Conservation (phyloP, 1,139 yeast species). For the Kodamaea ohmeri region DNA sequence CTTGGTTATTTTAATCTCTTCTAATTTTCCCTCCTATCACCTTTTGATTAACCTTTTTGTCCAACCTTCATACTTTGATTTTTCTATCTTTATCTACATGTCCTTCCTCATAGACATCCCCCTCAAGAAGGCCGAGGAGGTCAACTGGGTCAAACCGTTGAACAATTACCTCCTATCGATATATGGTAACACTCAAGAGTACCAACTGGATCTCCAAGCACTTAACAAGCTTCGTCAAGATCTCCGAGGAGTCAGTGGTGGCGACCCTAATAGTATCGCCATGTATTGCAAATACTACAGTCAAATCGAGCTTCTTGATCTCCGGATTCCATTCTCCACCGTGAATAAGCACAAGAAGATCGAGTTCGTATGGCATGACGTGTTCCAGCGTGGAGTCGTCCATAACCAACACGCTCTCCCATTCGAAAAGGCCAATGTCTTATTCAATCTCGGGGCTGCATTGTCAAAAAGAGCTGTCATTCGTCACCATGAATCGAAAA, state of each 20-base stretch:
- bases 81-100: slow-evolving; percentile 1
- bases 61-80: background rate
- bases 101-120: slow-evolving; percentile 37
- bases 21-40: background rate
- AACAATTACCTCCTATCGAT: slow-evolving; percentile 56
- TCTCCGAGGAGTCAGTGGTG: slow-evolving; percentile 49
- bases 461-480: slow-evolving; percentile 50
- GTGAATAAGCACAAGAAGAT: slow-evolving; percentile 51
- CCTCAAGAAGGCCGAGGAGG: slow-evolving; percentile 53
- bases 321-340: slow-evolving; percentile 66
- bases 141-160: slow-evolving; percentile 68
- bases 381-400: slow-evolving; percentile 45
- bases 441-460: slow-evolving; percentile 59
- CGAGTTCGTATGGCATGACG: slow-evolving; percentile 80
- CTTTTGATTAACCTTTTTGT: background rate
- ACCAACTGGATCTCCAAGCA: slow-evolving; percentile 51
- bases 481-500: slow-evolving; percentile 42
- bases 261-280: slow-evolving; percentile 49
- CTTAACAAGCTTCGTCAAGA: slow-evolving; percentile 65
- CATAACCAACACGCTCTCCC: slow-evolving; percentile 59
- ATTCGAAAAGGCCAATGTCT: slow-evolving; percentile 82
- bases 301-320: slow-evolving; percentile 74
- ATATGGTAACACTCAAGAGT: slow-evolving; percentile 63
- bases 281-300: slow-evolving; percentile 72
- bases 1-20: background rate